Evolutionary conservation across 2,329 filamentous ascomycete genomes (phyloP), one percentile per base, ranked within the genome.

Genomic region (Diplodia intermedia): DNA sequence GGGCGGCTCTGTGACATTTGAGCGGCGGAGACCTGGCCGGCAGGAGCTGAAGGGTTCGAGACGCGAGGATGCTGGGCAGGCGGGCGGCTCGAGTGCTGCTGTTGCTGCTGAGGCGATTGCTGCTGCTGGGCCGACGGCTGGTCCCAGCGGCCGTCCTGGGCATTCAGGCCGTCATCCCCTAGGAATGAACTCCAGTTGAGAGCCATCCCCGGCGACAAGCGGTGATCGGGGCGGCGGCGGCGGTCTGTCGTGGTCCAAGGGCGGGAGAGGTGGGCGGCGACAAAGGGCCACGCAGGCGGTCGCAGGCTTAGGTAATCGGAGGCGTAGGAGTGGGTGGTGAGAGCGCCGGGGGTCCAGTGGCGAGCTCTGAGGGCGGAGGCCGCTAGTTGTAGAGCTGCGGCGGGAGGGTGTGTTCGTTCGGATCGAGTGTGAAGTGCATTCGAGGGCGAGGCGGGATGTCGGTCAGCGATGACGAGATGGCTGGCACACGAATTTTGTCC

Each of bases 171-270:
- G 68, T 79, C 77, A 71, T 76, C 72, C 72, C 73, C 73, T 72
- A 79, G 75, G 72, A 78, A 78, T 71, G 73, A 72, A 71, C 77
- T 74, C 78, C 78, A 79, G 75, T 79, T 77, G 75, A 78, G 73
- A 71, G 76, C 73, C 78, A 79, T 79, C 69, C 72, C 65, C 56
- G 74, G 73, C 70, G 68, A 72, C 70, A 20, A 36, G n/a, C 29
- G 40, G 29, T 62, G 57, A 36, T 50, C 26, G 40, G 40, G 55
- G 57, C 40, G 40, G 36, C 31, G 60, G 60, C 43, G 47, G 61
- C 61, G 61, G 49, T 26, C 33, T 43, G 62, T 55, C 49, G 50
- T 33, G 31, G 62, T 49, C 33, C 49, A 65, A 15, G 7, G 49
- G 14, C 26, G 49, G 23, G n/a, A 43, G 29, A 23, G 56, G 38